These are phyloP conservation scores for Cucumis melo DNA, from an alignment of 306 rosid species.

Conservation along the genomic window DNA sequence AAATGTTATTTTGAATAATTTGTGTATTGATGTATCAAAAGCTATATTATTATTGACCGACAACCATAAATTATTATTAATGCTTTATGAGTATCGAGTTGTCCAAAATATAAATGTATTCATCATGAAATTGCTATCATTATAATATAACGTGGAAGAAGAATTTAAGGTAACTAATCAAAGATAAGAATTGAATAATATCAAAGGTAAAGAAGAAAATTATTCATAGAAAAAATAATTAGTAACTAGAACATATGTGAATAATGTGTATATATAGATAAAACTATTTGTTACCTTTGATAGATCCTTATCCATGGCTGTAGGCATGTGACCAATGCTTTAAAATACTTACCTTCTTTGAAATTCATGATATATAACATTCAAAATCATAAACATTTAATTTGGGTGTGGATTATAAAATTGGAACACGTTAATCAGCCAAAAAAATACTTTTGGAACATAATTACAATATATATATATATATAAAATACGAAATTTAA, in stretches of 20 bases:
- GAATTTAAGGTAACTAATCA: not conserved
- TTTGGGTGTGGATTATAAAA: not conserved
- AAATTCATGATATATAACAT: no score
- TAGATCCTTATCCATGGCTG: not conserved
- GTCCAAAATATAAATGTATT: not conserved
- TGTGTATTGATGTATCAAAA: no score
- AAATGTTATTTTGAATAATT: not conserved
- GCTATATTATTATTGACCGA: not conserved
- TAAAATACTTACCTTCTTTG: not conserved
- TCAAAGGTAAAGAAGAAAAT: no score
- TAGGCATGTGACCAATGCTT: not conserved
- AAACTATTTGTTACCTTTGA: not conserved
- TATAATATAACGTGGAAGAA: not conserved
- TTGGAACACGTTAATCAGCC: not conserved
- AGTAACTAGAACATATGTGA: not conserved
- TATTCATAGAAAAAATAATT: not conserved
- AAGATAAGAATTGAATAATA: no score
- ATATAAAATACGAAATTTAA: not conserved
- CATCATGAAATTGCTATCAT: not conserved
- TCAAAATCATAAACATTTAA: no score
- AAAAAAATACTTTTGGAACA: not conserved
- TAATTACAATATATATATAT: not conserved
- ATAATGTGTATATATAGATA: not conserved
- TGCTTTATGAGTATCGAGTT: not conserved
- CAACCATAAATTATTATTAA: not conserved